Conservation (phyloP, 1,284 basidiomycete genomes). For the Exsudoporus floridanus region DNA sequence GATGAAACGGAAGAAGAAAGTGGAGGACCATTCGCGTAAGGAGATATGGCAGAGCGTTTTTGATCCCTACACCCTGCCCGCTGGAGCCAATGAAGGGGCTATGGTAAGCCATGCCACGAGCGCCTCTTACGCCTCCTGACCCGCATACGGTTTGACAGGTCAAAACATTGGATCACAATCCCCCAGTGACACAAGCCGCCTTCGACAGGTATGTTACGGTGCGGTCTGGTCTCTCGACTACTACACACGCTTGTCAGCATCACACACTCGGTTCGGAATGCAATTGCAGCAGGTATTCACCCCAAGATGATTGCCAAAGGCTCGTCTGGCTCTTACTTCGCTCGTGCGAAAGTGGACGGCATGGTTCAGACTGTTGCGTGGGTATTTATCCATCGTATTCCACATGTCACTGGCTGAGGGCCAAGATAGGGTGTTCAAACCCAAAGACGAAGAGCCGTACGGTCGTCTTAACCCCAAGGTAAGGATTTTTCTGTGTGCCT, state of each 20-base stretch:
- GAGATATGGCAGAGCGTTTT: conserved; percentile 80
- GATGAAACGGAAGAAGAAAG: conserved; percentile 79
- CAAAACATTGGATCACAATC: conserved; percentile 77
- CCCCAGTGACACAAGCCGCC: conserved; percentile 68
- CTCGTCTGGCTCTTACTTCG: conserved; percentile 86
- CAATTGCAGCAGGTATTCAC: conserved; percentile 75
- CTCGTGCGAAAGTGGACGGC: conserved; percentile 69
- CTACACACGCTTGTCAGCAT: conserved; percentile 42
- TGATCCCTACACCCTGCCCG: conserved; percentile 46
- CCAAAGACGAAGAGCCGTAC: conserved; percentile 88
- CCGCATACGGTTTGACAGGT: conserved; percentile 37
- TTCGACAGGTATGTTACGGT: conserved; percentile 59
- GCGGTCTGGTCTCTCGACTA: neutral
- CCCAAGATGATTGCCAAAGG: conserved; percentile 88
- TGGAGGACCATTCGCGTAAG: conserved; percentile 59
- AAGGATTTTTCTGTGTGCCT: neutral
- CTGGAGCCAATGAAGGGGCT: conserved; percentile 28
- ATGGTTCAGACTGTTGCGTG: conserved; percentile 77
- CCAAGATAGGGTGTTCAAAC: conserved; percentile 76
- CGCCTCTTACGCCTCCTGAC: conserved; percentile 2
- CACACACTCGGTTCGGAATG: conserved; percentile 62
- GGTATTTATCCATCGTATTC: conserved; percentile 30
- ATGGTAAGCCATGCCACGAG: conserved; percentile 19
- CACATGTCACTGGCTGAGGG: conserved; percentile 3
- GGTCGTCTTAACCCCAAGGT: conserved; percentile 82